Conservation (phyloP, 1,139 yeast genomes). For the Pichiaceae sp. region DNA sequence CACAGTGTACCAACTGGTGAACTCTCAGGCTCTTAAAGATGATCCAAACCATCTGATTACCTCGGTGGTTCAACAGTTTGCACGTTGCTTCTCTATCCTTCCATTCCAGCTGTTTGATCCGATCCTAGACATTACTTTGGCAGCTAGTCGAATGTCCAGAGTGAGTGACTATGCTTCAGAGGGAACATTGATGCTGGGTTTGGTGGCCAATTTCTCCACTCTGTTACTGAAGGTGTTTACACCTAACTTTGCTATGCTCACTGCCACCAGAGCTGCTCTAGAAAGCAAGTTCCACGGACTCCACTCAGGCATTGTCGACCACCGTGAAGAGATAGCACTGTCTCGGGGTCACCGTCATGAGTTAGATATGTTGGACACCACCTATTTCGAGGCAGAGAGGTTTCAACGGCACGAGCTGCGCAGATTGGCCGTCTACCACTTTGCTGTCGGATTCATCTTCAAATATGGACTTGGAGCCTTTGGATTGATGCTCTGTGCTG, state of each 20-base stretch:
- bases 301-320: constrained; percentile 73
- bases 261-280: constrained; percentile 67
- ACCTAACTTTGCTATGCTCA: constrained; percentile 84
- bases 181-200: constrained; percentile 74
- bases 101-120: constrained; percentile 90
- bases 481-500: constrained; percentile 78
- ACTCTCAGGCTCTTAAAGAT: constrained; percentile 10
- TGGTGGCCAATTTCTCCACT: constrained; percentile 77
- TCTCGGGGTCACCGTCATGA: constrained; percentile 78
- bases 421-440: constrained; percentile 67
- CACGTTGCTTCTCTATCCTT: constrained; percentile 62
- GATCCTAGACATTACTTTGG: constrained; percentile 66
- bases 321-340: constrained; percentile 82
- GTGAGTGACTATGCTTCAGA: constrained; percentile 77
- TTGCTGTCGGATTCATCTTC: constrained; percentile 75
- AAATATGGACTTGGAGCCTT: constrained; percentile 96
- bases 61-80: constrained; percentile 69
- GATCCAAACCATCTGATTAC: constrained; percentile 83
- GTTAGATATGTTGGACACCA: constrained; percentile 65
- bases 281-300: constrained; percentile 82
- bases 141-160: constrained; percentile 72
- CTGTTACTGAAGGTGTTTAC: constrained; percentile 65
- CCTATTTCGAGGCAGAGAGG: constrained; percentile 74
- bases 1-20: constrained; percentile 25
- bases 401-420: constrained; percentile 74